Conservation (phyloP, 345 rosid genomes). For the Zanthoxylum bungeanum region DNA sequence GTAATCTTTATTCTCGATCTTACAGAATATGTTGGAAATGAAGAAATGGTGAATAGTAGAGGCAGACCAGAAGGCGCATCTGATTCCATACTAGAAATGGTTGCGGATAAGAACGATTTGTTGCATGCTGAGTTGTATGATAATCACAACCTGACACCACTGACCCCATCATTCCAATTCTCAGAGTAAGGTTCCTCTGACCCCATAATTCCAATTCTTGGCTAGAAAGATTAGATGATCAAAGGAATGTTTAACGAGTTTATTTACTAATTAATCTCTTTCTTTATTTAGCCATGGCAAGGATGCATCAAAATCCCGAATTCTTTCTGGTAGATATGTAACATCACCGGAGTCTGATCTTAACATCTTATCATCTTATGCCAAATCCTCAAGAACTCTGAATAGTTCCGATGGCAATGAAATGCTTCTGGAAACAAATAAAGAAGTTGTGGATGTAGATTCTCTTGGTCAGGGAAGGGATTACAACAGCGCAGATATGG, state of each 20-base stretch:
- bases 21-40: conserved; percentile 35
- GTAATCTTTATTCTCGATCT: conserved; percentile 12
- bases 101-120: conserved; percentile 22
- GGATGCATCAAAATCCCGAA: conserved; percentile 31
- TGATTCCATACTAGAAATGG: conserved; percentile 23
- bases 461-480: conserved; percentile 20
- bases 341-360: conserved; percentile 36
- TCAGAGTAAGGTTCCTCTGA: conserved; percentile 33
- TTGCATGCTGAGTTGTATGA: conserved; percentile 26
- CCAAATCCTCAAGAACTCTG: conserved; percentile 24
- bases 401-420: conserved; percentile 25
- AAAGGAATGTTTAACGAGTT: neutral
- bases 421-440: conserved; percentile 25
- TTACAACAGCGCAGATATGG: conserved; percentile 23
- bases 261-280: conserved; percentile 3
- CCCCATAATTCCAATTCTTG: conserved; percentile 7
- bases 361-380: conserved; percentile 25
- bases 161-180: conserved; percentile 45
- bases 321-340: conserved; percentile 25
- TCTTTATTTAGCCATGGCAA: conserved; percentile 34
- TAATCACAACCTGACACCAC: conserved; percentile 30
- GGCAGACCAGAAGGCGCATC: conserved; percentile 15
- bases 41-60: conserved; percentile 29
- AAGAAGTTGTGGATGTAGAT: conserved; percentile 21
- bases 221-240: neutral